Conservation (phyloP, 768 basidiomycete species). For the Termitomyces sp. region DNA sequence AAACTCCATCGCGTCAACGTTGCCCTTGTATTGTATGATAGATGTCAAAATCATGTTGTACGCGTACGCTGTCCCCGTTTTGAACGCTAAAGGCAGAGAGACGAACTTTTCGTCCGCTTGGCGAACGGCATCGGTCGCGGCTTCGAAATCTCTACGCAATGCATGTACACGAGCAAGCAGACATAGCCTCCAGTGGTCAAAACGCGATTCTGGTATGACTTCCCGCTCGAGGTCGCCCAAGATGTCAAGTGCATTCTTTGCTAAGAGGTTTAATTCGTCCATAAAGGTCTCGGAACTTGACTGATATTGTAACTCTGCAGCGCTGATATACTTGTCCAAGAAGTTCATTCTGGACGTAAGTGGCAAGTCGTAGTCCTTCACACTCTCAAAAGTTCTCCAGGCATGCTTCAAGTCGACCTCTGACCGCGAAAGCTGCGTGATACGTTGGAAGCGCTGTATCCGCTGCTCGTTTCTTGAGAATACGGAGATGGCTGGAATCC, state of each 20-base stretch:
- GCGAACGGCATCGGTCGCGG: constrained; percentile 16
- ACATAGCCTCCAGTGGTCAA: constrained; percentile 11
- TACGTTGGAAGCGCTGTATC: constrained; percentile 5
- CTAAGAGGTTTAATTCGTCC: not conserved
- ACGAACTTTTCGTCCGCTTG: constrained; percentile 14
- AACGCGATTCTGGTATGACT: not conserved
- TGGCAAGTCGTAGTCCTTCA: constrained; percentile 9
- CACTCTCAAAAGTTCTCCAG: constrained; percentile 32
- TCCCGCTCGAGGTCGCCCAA: not conserved
- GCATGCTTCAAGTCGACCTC: constrained; percentile 31
- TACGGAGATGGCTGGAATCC: not conserved
- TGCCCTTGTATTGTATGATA: constrained; percentile 24
- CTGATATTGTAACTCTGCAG: constrained; percentile 16
- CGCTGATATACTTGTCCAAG: constrained; percentile 18
- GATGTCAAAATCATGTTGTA: constrained; percentile 34
- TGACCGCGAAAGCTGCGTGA: not conserved
- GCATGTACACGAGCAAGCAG: constrained; percentile 9
- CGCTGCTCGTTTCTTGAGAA: not conserved
- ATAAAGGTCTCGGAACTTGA: not conserved
- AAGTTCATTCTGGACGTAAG: constrained; percentile 11
- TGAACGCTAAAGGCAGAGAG: constrained; percentile 16
- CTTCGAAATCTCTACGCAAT: constrained; percentile 5
- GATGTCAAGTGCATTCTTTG: not conserved
- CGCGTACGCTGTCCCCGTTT: constrained; percentile 17
- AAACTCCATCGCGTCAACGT: constrained; percentile 28